Percentiles rank a stretch among this genome's conserved stretches.
These are phyloP conservation scores for Oryza australiensis DNA, from an alignment of 176 grass and related monocot genomes.

Conservation along the genomic window DNA sequence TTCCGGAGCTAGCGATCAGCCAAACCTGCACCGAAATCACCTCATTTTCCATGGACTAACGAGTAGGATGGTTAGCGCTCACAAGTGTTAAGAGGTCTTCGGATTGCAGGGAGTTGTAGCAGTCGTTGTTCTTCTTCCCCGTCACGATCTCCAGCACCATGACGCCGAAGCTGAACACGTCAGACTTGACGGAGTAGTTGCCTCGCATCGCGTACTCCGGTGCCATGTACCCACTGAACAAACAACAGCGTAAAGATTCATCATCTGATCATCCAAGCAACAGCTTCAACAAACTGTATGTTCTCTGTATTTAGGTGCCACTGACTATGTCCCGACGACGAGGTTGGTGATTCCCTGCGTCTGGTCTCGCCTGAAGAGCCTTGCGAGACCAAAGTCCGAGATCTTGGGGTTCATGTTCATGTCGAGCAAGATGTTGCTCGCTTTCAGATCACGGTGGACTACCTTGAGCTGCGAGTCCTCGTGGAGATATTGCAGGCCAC, in stretches of 20 bases:
- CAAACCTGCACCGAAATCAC: background rate
- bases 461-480: conserved; percentile 67
- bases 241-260: no score
- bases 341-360: conserved; percentile 42
- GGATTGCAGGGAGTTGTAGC: background rate
- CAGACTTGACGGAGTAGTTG: conserved; percentile 56
- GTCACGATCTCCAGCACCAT: conserved; percentile 67
- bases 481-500: conserved; percentile 74
- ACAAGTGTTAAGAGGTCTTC: conserved; percentile 45
- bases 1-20: background rate
- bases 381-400: conserved; percentile 61
- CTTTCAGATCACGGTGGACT: conserved; percentile 53
- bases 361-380: conserved; percentile 48
- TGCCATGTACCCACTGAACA: conserved; percentile 52
- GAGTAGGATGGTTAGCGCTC: background rate
- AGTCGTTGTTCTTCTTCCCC: conserved; percentile 42
- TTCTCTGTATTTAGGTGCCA: background rate
- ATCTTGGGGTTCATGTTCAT: conserved; percentile 62
- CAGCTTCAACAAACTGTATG: no score
- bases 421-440: conserved; percentile 44
- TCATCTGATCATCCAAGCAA: background rate
- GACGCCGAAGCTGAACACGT: conserved; percentile 63
- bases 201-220: conserved; percentile 51
- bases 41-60: background rate
- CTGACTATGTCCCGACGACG: conserved; percentile 67